Percentiles rank a stretch among this genome's conserved stretches.
Conservation (phyloP, 768 basidiomycete genomes). For the Russula compacta region DNA sequence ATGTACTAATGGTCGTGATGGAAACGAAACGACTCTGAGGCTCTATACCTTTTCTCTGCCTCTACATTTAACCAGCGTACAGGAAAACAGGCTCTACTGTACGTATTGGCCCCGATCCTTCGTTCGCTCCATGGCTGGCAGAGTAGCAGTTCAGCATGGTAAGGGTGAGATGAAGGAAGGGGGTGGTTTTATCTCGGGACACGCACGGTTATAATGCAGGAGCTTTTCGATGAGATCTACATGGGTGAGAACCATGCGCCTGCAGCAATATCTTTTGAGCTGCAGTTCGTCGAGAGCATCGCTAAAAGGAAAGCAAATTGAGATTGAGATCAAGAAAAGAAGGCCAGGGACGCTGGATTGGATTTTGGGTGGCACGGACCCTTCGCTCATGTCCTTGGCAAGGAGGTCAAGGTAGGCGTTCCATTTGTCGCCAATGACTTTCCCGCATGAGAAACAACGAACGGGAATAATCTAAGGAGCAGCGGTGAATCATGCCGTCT, state of each 20-base stretch:
- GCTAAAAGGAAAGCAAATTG: conserved; percentile 32
- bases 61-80: background rate
- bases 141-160: background rate
- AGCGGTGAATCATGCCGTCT: background rate
- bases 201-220: conserved; percentile 89
- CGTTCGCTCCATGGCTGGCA: conserved; percentile 23
- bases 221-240: conserved; percentile 97
- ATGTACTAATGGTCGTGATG: no score
- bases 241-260: conserved; percentile 95
- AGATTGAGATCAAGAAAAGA: background rate
- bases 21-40: no score
- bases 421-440: conserved; percentile 97
- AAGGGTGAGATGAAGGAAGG: background rate
- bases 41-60: no score
- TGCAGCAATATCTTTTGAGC: conserved; percentile 90
- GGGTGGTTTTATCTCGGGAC: background rate
- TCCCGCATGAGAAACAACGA: conserved; percentile 93
- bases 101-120: conserved; percentile 18
- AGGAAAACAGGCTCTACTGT: background rate
- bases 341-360: background rate
- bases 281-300: conserved; percentile 86
- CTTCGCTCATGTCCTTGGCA: conserved; percentile 75
- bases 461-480: conserved; percentile 81
- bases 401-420: conserved; percentile 76
- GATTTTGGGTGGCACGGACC: conserved; percentile 66